Evolutionary conservation across 164 flowering plant genomes (phyloP).

Genomic region (Magnolia sinica): DNA sequence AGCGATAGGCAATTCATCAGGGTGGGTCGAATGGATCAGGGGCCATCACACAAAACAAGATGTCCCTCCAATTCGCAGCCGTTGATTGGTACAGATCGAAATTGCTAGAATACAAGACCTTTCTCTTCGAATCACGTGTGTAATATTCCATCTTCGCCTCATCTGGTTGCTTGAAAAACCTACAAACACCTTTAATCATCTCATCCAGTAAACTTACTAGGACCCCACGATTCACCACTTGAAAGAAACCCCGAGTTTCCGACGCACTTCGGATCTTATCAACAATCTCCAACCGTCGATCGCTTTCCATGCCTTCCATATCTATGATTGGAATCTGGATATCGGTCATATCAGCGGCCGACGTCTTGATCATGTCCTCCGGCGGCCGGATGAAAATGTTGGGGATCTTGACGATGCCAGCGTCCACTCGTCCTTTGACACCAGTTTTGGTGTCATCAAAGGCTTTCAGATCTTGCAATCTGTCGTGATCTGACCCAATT

Average conservation of each 20-base stretch:
- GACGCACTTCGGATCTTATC: constrained; percentile 28
- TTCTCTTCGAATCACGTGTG: constrained; percentile 23
- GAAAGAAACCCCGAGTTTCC: constrained; percentile 50
- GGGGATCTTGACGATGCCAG: constrained; percentile 14
- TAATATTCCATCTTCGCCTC: constrained; percentile 34
- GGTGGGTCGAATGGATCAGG: constrained; percentile 15
- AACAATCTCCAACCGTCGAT: constrained; percentile 11
- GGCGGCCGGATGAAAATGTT: constrained; percentile 9
- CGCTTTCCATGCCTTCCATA: constrained; percentile 14
- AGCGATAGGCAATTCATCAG: constrained; percentile 34
- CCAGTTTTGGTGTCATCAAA: constrained; percentile 22
- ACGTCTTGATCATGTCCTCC: background rate
- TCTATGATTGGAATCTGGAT: constrained; percentile 29
- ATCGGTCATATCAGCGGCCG: background rate
- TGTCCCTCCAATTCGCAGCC: constrained; percentile 43
- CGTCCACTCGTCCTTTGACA: constrained; percentile 23
- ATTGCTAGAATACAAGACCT: constrained; percentile 23
- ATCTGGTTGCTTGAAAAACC: constrained; percentile 37
- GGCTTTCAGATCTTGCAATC: constrained; percentile 9
- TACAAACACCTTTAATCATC: constrained; percentile 31
- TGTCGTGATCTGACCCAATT: constrained; percentile 1
- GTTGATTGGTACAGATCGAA: constrained; percentile 27
- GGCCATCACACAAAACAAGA: constrained; percentile 19
- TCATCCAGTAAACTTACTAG: constrained; percentile 34
- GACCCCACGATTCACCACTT: constrained; percentile 52